phyloP scores from a whole-genome alignment of 176 grass and related monocot genomes.

The Neostapfia colusana region DNA sequence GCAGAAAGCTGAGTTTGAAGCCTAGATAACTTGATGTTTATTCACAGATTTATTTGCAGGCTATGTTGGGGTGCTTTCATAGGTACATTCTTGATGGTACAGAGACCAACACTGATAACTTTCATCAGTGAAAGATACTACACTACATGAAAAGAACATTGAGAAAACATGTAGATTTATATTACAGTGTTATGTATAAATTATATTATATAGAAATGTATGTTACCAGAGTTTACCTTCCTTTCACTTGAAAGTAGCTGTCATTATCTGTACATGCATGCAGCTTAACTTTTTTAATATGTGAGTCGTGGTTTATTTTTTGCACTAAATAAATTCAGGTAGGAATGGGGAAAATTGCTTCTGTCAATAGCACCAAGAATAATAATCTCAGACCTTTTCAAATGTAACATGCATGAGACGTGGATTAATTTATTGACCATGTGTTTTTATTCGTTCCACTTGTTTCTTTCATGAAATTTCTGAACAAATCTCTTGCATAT shows the following conservation, averaged over 20 bases:
- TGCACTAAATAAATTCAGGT: conserved; percentile 40
- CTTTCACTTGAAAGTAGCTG: conserved; percentile 35
- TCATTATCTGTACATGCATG: conserved; percentile 40
- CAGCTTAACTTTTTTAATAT: conserved; percentile 36
- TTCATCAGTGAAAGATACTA: conserved; percentile 25
- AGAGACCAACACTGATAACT: conserved; percentile 31
- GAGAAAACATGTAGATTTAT: conserved; percentile 20
- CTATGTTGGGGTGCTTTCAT: conserved; percentile 21
- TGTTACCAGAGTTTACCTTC: conserved; percentile 31
- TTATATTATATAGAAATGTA: conserved; percentile 27
- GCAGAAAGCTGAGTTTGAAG: conserved; percentile 32
- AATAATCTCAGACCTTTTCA: conserved; percentile 14
- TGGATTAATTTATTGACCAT: conserved; percentile 24
- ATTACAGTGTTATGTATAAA: conserved; percentile 39
- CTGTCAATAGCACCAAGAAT: conserved; percentile 26
- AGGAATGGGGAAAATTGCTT: conserved; percentile 23
- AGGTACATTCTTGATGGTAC: conserved; percentile 38
- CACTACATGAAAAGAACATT: neutral
- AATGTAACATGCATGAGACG: neutral
- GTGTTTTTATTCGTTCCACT: conserved; percentile 17
- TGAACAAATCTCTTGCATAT: conserved; percentile 26
- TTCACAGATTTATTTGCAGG: conserved; percentile 38
- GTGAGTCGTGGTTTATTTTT: conserved; percentile 29
- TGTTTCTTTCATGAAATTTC: conserved; percentile 15
- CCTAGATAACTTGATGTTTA: conserved; percentile 32